Conservation (phyloP, 805 yeast species). For the Kazachstania africana region DNA sequence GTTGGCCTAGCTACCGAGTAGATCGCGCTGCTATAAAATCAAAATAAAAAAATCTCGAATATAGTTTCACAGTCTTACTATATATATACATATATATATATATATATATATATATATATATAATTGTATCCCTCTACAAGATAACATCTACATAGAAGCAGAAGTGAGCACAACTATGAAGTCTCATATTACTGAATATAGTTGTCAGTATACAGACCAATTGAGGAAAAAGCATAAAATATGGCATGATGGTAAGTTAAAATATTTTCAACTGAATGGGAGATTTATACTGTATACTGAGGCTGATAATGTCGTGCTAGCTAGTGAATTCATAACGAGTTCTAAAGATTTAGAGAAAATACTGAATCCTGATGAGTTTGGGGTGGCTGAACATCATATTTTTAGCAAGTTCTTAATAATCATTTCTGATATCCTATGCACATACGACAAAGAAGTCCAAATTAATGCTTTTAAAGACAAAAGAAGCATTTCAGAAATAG, state of each 20-base stretch:
- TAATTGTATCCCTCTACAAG: too few relatives aligned
- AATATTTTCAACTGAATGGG: slow-evolving; percentile 12
- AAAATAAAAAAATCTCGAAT: too few relatives aligned
- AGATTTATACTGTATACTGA: slow-evolving; percentile 15
- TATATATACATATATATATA: too few relatives aligned
- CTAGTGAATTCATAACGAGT: slow-evolving; percentile 18
- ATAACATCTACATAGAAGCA: too few relatives aligned
- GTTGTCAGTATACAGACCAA: slow-evolving; percentile 25
- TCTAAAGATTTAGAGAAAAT: slow-evolving; percentile 10
- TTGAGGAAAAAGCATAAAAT: slow-evolving; percentile 23
- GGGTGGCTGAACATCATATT: slow-evolving; percentile 17
- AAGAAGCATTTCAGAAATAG: background rate
- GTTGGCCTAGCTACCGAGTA: slow-evolving; percentile 23
- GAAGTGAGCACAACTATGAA: too few relatives aligned
- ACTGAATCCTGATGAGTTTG: slow-evolving; percentile 15
- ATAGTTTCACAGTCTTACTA: too few relatives aligned
- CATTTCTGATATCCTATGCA: slow-evolving; percentile 9
- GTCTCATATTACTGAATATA: slow-evolving; percentile 16
- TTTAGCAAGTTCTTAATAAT: slow-evolving; percentile 18
- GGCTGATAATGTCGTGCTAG: slow-evolving; percentile 14
- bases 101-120: too few relatives aligned
- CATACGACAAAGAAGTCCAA: slow-evolving; percentile 13
- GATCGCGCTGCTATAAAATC: background rate
- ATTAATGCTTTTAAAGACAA: background rate
- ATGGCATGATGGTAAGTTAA: slow-evolving; percentile 27